Evolutionary conservation across 192 early-diverging fungal genomes (phyloP).

Genomic region (Glomus cerebriforme): DNA sequence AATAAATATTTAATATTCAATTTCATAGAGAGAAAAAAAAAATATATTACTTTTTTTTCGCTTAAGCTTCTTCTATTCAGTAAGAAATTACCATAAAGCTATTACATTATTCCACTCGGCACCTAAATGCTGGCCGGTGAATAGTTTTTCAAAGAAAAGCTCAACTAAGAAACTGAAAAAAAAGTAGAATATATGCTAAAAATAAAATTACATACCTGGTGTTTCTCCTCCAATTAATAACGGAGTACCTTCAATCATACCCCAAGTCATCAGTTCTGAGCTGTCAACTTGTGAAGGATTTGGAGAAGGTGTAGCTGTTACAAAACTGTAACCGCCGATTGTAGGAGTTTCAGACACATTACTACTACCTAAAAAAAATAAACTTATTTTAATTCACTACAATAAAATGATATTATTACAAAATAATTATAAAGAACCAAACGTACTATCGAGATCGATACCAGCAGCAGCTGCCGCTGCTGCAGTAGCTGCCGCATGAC

Average conservation of each 20-base stretch:
- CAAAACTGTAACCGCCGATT: conserved; percentile 61
- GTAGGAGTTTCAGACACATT: conserved; percentile 47
- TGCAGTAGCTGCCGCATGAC: conserved; percentile 28
- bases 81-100: conserved; percentile 11
- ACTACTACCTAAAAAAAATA: not conserved
- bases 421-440: not conserved
- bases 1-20: not conserved
- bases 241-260: conserved; percentile 79
- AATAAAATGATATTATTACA: too few species aligned
- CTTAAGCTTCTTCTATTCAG: not conserved
- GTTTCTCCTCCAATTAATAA: conserved; percentile 60
- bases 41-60: not conserved
- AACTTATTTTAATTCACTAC: not conserved
- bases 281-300: conserved; percentile 67
- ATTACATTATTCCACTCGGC: not conserved
- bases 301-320: conserved; percentile 68
- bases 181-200: not conserved
- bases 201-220: conserved; percentile 35
- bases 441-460: not conserved
- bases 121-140: not conserved
- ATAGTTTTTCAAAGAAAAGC: not conserved
- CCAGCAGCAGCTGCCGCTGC: conserved; percentile 17
- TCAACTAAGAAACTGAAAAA: not conserved
- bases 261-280: conserved; percentile 82
- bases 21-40: not conserved